Evolutionary conservation across 2,329 filamentous ascomycete genomes (phyloP), one percentile per base, ranked within the genome.

Genomic region (Acephala macrosclerotiorum): DNA sequence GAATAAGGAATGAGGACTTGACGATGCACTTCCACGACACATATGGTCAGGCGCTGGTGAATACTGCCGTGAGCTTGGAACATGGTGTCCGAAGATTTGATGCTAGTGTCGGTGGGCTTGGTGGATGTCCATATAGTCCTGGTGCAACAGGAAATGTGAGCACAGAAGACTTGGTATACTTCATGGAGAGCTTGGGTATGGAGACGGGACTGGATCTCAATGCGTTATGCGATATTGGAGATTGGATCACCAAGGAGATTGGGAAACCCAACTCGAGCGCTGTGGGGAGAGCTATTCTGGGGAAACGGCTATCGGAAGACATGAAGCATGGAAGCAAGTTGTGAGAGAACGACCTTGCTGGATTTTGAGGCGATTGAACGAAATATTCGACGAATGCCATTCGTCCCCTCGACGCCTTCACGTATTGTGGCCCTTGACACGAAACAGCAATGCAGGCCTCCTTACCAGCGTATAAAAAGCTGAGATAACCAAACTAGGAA

Each of bases 21-120:
- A 92, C 92, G 0, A 88, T 94, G 80, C 93, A 97, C 78, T 95
- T 96, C 74, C 93, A 97, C 77, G 92, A 97, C 75, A 96, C 93
- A 0, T 95, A 94, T 75, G 93, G 92, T 0, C 91, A 94, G 80
- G 93, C 92, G 1, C 81, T 95, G n/a, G 90, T 93, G 8, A 96
- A 96, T 75, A 90, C 89, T 5, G 88, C 92, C 12, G 89, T 94
- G 0, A 89, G 90, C 42, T 84, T 96, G 35, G 90, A 93, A 75
- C 87, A 91, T 71, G 93, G 93, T 0, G 86, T 96, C 47, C 81
- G 91, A 36, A 91, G 87, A 0, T 96, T 96, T 75, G 93, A 97
- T 75, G 87, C 87, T 69, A 92, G 91, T 61, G 91, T 96, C 0
- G 91, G 87, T 1, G 93, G 93, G 0, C 82, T 97, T 0, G 93